Base-by-base conservation (phyloP, 2,329 filamentous ascomycete genomes). In the Phialophora verrucosa region DNA sequence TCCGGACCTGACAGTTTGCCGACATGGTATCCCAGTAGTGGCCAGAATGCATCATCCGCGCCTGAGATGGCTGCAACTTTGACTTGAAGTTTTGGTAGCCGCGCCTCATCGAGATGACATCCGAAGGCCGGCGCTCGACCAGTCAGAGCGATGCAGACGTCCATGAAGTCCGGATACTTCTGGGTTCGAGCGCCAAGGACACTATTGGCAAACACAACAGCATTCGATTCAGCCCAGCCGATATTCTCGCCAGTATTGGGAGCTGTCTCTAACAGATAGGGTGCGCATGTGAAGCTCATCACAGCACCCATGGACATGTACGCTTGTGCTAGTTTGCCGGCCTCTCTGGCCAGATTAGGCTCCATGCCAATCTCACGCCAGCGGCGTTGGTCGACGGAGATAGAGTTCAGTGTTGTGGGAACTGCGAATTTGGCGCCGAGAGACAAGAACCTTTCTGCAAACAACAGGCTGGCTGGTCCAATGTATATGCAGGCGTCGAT, bases 141-240 rank as follows among this genome's bases (percentile, higher is more conserved):
- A 0, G 80, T 82, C 54, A 83, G 62, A 0, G 80, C 80, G 42
- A 82, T 80, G 49, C 74, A 77, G 5, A 82, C 74, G 35, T 83
- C 81, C 1, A 83, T 73, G 42, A 78, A 80, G 59, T 83, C 80
- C 0, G 81, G 81, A 63, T 81, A 82, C 63, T 83, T 83, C 62
- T 78, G 75, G 0, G 81, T 83, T 23, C 75, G 74, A 0, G 81
- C 80, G 0, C 80, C 81, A 0, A 83, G 74, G 0, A 83, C 78
- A 62, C 80, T 83, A 50, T 83, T 83, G 1, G 80, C 79, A 63
- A 76, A 83, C 0, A 82, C 77, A 0, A 83, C 81, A 0, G 80
- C 81, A 65, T 83, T 83, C 0, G 80, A 82, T 67, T 82, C 80
- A 0, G 77, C 79, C 79, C 81, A 83, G 0, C 74, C 79, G 2